A percentile compares a stretch with the other conserved stretches of the same genome.
Evolutionary conservation across 139 green algal genomes (phyloP).

Genomic region (Gonium pectorale): DNA sequence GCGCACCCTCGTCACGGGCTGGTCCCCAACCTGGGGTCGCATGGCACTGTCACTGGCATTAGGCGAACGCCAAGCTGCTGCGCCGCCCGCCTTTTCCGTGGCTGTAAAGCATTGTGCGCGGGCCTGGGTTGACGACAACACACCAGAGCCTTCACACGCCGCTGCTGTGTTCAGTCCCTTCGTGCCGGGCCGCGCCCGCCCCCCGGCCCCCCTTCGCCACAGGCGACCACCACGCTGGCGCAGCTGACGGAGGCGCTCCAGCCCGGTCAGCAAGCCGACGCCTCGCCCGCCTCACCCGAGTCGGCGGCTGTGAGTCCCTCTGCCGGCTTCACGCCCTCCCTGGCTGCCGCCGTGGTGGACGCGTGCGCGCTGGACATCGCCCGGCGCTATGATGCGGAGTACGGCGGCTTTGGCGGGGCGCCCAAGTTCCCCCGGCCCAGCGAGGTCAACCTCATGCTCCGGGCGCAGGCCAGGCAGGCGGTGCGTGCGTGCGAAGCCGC

Average conservation of each 20-base stretch:
- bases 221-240: slow-evolving; percentile 58
- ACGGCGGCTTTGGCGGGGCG: slow-evolving; percentile 85
- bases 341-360: slow-evolving; percentile 17
- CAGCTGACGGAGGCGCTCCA: slow-evolving; percentile 67
- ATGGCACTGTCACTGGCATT: too few species aligned
- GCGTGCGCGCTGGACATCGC: slow-evolving; percentile 34
- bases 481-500: too few species aligned
- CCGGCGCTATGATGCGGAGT: slow-evolving; percentile 70
- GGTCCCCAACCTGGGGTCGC: too few species aligned
- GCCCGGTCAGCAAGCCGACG: not conserved
- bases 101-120: too few species aligned
- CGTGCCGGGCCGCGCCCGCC: not conserved
- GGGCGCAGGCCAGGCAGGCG: slow-evolving; percentile 20
- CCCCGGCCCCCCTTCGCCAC: not conserved
- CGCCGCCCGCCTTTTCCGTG: too few species aligned
- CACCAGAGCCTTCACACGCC: too few species aligned
- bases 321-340: not conserved
- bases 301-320: not conserved
- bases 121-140: too few species aligned
- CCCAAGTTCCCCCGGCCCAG: slow-evolving; percentile 92
- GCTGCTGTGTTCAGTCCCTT: too few species aligned
- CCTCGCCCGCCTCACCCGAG: not conserved
- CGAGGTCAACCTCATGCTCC: slow-evolving; percentile 85
- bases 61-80: too few species aligned
- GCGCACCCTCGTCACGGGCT: too few species aligned